These are phyloP conservation scores for Allium sativum DNA, from an alignment of 106 monocot genomes.

Conservation along the genomic window DNA sequence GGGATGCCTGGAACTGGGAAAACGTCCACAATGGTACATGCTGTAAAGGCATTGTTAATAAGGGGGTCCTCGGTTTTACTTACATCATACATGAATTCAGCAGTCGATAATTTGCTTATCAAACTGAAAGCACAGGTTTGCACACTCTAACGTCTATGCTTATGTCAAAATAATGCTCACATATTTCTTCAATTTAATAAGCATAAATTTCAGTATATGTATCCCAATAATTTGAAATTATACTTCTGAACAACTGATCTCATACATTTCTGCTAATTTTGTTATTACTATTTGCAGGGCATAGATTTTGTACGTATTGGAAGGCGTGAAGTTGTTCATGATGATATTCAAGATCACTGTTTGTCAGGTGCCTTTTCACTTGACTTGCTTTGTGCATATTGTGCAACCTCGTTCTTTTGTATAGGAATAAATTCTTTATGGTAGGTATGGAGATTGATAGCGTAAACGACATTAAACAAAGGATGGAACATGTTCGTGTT, in stretches of 20 bases:
- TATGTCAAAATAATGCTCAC: constrained; percentile 3
- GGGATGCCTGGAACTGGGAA: constrained; percentile 99
- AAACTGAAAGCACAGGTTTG: constrained; percentile 78
- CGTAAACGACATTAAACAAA: constrained; percentile 59
- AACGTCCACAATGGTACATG: constrained; percentile 98
- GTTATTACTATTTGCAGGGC: constrained; percentile 26
- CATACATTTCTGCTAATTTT: too few relatives aligned
- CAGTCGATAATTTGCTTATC: constrained; percentile 92
- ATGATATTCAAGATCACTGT: constrained; percentile 57
- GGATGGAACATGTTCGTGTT: constrained; percentile 67
- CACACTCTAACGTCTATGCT: not conserved
- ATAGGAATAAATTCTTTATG: constrained; percentile 4
- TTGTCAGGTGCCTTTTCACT: constrained; percentile 46
- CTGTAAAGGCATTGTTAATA: constrained; percentile 84
- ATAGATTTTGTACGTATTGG: constrained; percentile 91
- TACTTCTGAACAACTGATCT: too few relatives aligned
- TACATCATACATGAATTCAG: constrained; percentile 95
- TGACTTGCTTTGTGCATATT: not conserved
- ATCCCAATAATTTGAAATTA: too few relatives aligned
- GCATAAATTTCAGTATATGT: too few relatives aligned
- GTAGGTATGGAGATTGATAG: constrained; percentile 25
- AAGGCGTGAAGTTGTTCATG: constrained; percentile 69
- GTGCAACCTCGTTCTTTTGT: not conserved
- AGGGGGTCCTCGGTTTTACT: constrained; percentile 89
- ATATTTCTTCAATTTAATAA: not conserved